Base-by-base conservation (phyloP, 2,329 filamentous ascomycete species). In the Coniochaeta ligniaria region DNA sequence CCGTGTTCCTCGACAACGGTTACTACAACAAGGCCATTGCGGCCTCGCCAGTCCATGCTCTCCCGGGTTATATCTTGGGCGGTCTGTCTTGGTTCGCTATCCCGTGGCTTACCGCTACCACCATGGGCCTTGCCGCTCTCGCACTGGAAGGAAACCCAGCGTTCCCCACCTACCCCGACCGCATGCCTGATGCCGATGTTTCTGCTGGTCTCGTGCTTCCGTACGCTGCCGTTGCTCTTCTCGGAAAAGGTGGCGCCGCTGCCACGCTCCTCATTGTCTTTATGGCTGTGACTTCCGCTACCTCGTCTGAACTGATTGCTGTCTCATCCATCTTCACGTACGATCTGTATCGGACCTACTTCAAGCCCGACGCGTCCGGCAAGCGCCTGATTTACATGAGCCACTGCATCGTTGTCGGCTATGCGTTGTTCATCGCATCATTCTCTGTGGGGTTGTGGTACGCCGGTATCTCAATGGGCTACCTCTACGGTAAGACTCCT, bases 21-120 rank as follows among this genome's bases (percentile, higher is more conserved):
- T 96, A 96, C 77, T 96, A 92, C 76, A 95, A 96, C 80, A 96
- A 96, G 74, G 92, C 92, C 17, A 96, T 96, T 68, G 91, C 93
- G 7, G 92, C 93, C 0, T 89, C 86, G 24, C 92, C 92, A 0
- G 89, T 94, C 0, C 87, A 94, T 63, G 93, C 92, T 0, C 83
- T 97, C 2, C 92, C 92, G 0, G 92, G 92, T 20, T 96, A 96
- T 70, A 88, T 96, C 60, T 83, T 94, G 63, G 92, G 92, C 6
- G 92, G 93, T 24, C 81, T 96, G 1, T 87, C 85, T 57, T 96
- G 92, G 92, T 96, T 96, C 67, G 92, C 92, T 0, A 96, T 97
- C 59, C 93, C 93, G 0, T 96, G 91, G 90, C 80, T 96, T 11
- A 90, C 87, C 2, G 92, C 92, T 1, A 96, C 91, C 0, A 96